Evolutionary conservation across 2,329 filamentous ascomycete genomes (phyloP).

Genomic region (Botrytis elliptica): DNA sequence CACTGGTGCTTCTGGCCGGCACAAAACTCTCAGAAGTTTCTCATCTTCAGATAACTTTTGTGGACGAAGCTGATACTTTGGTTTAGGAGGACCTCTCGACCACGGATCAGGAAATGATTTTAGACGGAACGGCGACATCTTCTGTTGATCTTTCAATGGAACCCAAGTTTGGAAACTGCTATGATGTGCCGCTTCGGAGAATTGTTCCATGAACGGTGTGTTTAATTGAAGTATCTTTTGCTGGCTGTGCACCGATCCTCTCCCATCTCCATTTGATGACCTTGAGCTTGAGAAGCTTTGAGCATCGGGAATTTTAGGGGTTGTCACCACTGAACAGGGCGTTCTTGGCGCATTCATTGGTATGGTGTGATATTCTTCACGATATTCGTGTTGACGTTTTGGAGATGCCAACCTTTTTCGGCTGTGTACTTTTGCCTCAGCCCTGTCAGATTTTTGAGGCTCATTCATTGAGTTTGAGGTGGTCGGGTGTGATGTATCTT

Average conservation of each 20-base stretch:
- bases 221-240: not conserved
- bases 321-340: not conserved
- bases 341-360: conserved; percentile 6
- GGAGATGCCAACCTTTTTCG: conserved; percentile 16
- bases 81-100: conserved; percentile 10
- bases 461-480: not conserved
- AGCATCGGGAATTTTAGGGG: not conserved
- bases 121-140: not conserved
- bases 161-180: not conserved
- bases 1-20: not conserved
- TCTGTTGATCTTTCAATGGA: not conserved
- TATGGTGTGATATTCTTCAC: conserved; percentile 9
- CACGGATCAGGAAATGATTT: conserved; percentile 1
- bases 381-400: conserved; percentile 12
- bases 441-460: not conserved
- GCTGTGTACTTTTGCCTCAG: not conserved
- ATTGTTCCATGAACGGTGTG: not conserved
- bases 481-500: not conserved
- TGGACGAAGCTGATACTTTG: conserved; percentile 4
- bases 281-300: not conserved
- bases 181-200: conserved; percentile 11
- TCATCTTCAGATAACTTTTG: not conserved
- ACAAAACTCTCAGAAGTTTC: not conserved
- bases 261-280: not conserved
- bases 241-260: not conserved